phyloP scores from a whole-genome alignment of 2,329 filamentous ascomycete genomes.

The Fusarium citri region DNA sequence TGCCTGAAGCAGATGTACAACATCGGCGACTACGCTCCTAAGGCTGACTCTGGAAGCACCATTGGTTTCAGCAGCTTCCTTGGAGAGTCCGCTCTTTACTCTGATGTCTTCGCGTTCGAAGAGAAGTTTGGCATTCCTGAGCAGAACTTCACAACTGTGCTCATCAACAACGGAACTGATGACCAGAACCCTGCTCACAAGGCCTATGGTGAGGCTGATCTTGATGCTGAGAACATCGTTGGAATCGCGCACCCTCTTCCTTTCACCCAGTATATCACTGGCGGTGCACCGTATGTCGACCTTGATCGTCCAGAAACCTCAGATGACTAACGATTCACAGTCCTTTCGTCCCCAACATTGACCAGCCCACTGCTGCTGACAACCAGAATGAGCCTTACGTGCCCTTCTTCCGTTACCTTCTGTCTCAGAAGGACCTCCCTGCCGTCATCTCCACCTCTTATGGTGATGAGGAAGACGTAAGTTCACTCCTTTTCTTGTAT shows the following conservation, averaged over 20 bases:
- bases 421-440: slow-evolving; percentile 15
- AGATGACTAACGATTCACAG: background rate
- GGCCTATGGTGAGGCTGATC: slow-evolving; percentile 11
- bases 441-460: slow-evolving; percentile 22
- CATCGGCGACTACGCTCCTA: slow-evolving; percentile 21
- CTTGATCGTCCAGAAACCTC: fast-evolving
- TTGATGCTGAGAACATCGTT: slow-evolving; percentile 32
- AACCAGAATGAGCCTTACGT: slow-evolving; percentile 30
- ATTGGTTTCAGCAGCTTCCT: slow-evolving; percentile 33
- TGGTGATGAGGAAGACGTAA: slow-evolving; percentile 27
- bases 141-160: slow-evolving; percentile 26
- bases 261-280: slow-evolving; percentile 34
- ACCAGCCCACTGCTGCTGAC: slow-evolving; percentile 20
- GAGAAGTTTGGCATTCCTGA: slow-evolving; percentile 26
- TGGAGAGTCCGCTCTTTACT: slow-evolving; percentile 25
- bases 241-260: slow-evolving; percentile 33
- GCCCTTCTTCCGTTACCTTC: slow-evolving; percentile 21
- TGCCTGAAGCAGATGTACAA: slow-evolving; percentile 37
- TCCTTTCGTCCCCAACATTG: slow-evolving; percentile 26
- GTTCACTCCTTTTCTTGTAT: fast-evolving
- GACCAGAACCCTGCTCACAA: slow-evolving; percentile 20
- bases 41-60: slow-evolving; percentile 23
- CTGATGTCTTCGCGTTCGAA: slow-evolving; percentile 24
- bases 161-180: slow-evolving; percentile 28
- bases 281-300: slow-evolving; percentile 11